Evolutionary conservation across 768 basidiomycete genomes (phyloP).

Genomic region (Porpolomopsis calyptriformis): DNA sequence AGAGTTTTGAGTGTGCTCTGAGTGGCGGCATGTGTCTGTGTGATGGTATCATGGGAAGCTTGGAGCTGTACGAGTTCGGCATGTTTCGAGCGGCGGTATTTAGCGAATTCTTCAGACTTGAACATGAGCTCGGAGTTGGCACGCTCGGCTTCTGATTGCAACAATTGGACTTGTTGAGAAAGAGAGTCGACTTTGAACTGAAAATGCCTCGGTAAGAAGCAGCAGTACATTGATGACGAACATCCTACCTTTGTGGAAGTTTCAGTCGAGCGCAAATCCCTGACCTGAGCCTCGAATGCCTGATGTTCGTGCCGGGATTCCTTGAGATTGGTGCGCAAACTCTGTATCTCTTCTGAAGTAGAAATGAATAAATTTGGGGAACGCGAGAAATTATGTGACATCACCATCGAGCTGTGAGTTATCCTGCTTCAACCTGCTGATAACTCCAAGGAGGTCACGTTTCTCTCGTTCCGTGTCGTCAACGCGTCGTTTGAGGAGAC

Average conservation of each 20-base stretch:
- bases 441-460: constrained; percentile 73
- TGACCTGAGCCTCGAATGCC: constrained; percentile 51
- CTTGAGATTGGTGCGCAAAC: constrained; percentile 56
- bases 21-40: constrained; percentile 54
- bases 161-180: constrained; percentile 68
- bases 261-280: constrained; percentile 65
- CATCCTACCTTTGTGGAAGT: constrained; percentile 58
- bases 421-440: constrained; percentile 76
- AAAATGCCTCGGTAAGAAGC: constrained; percentile 3
- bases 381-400: constrained; percentile 13
- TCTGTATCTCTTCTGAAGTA: constrained; percentile 57
- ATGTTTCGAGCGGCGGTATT: constrained; percentile 72
- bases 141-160: constrained; percentile 68
- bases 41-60: constrained; percentile 61
- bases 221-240: constrained; percentile 3
- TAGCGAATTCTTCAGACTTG: constrained; percentile 76
- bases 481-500: constrained; percentile 45
- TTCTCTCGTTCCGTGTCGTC: constrained; percentile 85
- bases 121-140: constrained; percentile 53
- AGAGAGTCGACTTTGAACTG: constrained; percentile 85
- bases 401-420: constrained; percentile 63
- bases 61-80: constrained; percentile 69
- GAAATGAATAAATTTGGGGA: constrained; percentile 1
- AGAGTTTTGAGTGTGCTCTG: constrained; percentile 63
- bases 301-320: constrained; percentile 69